Evolutionary conservation across 2,329 filamentous ascomycete genomes (phyloP), one percentile per base, ranked within the genome.

Genomic region (Aspergillus uvarum): DNA sequence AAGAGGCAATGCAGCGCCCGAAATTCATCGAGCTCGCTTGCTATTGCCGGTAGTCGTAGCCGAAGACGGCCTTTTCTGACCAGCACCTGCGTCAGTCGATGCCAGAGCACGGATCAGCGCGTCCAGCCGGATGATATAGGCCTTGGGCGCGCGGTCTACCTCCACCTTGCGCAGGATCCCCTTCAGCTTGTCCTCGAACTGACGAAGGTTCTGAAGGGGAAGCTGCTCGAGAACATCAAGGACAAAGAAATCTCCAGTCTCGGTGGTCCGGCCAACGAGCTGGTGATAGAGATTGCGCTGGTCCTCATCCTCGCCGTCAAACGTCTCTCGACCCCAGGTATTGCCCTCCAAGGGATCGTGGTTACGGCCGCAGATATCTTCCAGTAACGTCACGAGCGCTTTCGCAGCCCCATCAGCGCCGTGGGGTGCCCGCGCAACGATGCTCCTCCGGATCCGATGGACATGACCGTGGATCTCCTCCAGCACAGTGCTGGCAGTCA

Each of bases 261-360:
- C 68, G 29, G 70, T 67, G 16, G 71, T 65, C 6, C 70, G 69
- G 7, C 76, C 75, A 55, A 80, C 76, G 12, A 79, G 70, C 58
- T 76, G 71, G 35, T 76, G 68, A 54, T 76, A 79, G 10, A 80
- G 64, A 57, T 80, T 80, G 60, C 76, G 75, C 55, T 78, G 72
- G 59, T 77, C 71, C 50, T 76, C 72, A 16, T 75, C 74, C 61
- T 79, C 77, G 5, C 71, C 72, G 3, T 69, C 60, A 55, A 72
- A 74, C 3, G 69, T 66, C 4, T 48, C 56, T 32, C 73, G 71
- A 5, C 73, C 74, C 71, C 76, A 76, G 4, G 57, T 63, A 58
- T 72, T 76, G 3, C 70, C 70, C 19, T 74, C 73, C 26, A 79
- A 68, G 3, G 76, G 67, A 62, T 80, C 77, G 54, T 72, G 72